Percentiles rank a stretch among this genome's conserved stretches.
phyloP scores from a whole-genome alignment of 1,139 yeast genomes.

The Yamadazyma jaroonii region DNA sequence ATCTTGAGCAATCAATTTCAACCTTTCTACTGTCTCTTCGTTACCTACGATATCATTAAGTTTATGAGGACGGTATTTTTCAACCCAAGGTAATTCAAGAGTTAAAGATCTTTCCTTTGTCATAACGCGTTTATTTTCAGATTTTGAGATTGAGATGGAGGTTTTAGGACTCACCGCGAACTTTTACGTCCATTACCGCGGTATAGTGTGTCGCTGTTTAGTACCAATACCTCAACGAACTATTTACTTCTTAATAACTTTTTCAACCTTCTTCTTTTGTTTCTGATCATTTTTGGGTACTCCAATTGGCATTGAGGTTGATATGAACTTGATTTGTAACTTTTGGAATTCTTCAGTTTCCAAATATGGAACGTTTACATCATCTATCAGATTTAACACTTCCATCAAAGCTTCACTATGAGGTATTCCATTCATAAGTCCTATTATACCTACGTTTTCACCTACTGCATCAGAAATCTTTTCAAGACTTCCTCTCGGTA shows the following conservation, averaged over 20 bases:
- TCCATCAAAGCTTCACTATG: conserved; percentile 30
- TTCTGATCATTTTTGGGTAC: conserved; percentile 16
- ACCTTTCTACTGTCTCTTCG: conserved; percentile 81
- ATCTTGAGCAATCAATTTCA: conserved; percentile 80
- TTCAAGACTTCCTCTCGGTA: conserved; percentile 48
- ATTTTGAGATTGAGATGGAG: not conserved
- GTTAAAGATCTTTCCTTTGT: conserved; percentile 15
- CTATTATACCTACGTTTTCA: conserved; percentile 25
- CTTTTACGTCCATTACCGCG: no score
- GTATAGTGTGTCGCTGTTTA: no score
- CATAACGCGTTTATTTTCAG: conserved; percentile 5
- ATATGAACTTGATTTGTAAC: conserved; percentile 37
- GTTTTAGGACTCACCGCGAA: no score
- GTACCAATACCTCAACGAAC: not conserved
- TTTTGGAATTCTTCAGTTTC: conserved; percentile 20
- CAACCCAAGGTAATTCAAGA: conserved; percentile 72
- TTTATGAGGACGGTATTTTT: conserved; percentile 81
- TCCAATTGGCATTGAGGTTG: conserved; percentile 42
- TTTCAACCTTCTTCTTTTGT: not conserved
- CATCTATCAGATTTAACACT: conserved; percentile 30
- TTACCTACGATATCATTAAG: conserved; percentile 91
- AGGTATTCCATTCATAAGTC: conserved; percentile 19
- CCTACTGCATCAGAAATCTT: conserved; percentile 30
- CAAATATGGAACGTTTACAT: conserved; percentile 48
- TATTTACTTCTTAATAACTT: conserved; percentile 1